Evolutionary conservation across 306 rosid species (phyloP).

Genomic region (Chamaecrista fasciculata): DNA sequence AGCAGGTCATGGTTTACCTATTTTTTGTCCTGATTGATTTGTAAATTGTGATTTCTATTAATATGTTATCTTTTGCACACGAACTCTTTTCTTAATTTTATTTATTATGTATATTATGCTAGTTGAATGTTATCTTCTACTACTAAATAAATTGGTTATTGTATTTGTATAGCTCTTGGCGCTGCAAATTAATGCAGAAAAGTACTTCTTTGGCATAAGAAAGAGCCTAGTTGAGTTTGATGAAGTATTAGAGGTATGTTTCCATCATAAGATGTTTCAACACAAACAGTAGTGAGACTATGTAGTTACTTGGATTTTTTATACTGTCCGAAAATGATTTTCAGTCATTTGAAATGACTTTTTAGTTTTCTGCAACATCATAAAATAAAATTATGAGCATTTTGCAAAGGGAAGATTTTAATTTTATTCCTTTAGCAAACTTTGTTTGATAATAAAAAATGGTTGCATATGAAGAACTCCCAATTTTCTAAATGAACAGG

Average conservation of each 20-base stretch:
- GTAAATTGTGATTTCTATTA: conserved; percentile 6
- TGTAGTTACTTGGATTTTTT: conserved; percentile 26
- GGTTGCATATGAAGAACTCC: neutral
- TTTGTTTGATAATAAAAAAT: conserved; percentile 13
- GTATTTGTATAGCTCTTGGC: conserved; percentile 61
- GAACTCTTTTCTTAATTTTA: conserved; percentile 21
- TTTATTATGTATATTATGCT: conserved; percentile 14
- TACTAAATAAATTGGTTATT: conserved; percentile 34
- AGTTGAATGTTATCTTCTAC: conserved; percentile 25
- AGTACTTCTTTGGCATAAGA: conserved; percentile 81
- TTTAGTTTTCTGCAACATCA: conserved; percentile 19
- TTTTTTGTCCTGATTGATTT: conserved; percentile 17
- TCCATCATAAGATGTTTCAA: conserved; percentile 18
- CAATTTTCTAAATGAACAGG: neutral
- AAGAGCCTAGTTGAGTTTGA: conserved; percentile 95
- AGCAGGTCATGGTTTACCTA: conserved; percentile 65
- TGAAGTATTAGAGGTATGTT: conserved; percentile 93
- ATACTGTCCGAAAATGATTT: conserved; percentile 2
- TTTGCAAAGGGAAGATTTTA: conserved; percentile 15
- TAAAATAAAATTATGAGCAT: neutral
- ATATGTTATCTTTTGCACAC: neutral
- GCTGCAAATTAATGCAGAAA: conserved; percentile 91
- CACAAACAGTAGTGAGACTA: neutral
- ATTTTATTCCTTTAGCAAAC: neutral
- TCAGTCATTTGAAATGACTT: conserved; percentile 15